Percentiles rank a stretch among this genome's conserved stretches.
Evolutionary conservation across 2,329 filamentous ascomycete genomes (phyloP).

Genomic region (Nothomitra cinnamomea): DNA sequence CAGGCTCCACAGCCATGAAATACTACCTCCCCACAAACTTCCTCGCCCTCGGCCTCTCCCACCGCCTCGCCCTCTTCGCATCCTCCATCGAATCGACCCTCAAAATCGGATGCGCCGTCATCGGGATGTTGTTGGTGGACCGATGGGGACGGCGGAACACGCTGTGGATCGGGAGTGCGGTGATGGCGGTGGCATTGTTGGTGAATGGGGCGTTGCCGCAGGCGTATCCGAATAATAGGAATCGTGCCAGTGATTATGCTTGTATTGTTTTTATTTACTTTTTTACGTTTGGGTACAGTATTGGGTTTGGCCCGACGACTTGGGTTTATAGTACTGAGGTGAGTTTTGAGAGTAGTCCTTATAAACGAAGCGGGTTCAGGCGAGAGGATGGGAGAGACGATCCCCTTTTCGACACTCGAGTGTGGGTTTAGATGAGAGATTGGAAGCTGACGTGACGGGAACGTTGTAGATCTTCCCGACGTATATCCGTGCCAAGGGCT

Average conservation of each 20-base stretch:
- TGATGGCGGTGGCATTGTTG: constrained; percentile 3
- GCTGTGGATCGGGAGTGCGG: constrained; percentile 22
- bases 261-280: constrained; percentile 51
- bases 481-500: constrained; percentile 17
- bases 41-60: constrained; percentile 30
- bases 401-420: too few relatives aligned
- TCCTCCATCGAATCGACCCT: constrained; percentile 10
- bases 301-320: constrained; percentile 27
- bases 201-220: constrained; percentile 35
- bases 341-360: too few relatives aligned
- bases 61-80: constrained; percentile 19
- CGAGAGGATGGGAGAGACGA: too few relatives aligned
- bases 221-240: constrained; percentile 36
- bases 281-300: constrained; percentile 75
- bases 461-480: constrained; percentile 22
- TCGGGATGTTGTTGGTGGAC: constrained; percentile 13
- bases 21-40: constrained; percentile 41
- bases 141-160: constrained; percentile 17
- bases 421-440: too few relatives aligned
- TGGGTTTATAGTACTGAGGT: constrained; percentile 22
- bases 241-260: constrained; percentile 57
- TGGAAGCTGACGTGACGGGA: too few relatives aligned
- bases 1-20: constrained; percentile 41
- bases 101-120: constrained; percentile 13
- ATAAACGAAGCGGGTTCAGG: too few relatives aligned